Evolutionary conservation across 305 asterid species (phyloP), one percentile per base, ranked within the genome.

Genomic region (Fraxinus nigra): DNA sequence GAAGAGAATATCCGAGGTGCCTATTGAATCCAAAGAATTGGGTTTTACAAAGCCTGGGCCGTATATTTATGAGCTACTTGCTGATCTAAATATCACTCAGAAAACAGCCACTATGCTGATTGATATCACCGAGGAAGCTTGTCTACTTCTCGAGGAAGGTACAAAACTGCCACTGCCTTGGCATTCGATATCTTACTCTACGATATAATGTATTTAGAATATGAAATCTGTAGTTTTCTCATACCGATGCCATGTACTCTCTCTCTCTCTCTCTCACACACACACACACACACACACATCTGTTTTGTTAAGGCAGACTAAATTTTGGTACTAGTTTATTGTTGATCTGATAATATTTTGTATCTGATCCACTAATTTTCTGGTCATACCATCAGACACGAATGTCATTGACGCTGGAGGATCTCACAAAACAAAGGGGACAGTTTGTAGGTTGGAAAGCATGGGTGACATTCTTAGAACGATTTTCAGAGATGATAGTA

Each of bases 21-120:
- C 90, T 78, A 93, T 96, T 88, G 88, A 85, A 79, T 94, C 99
- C 84, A 96, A 91, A 87, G 99, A 94, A 75, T 87, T 86, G 83
- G 99, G 99, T 84, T 96, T 94, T 82, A 96, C 99, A 51, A 96
- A 85, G 90, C 91, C 96, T 26, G 98, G 99, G 54, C 93, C 97
- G 40, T 96, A 94, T 91, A 93, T 96, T 78, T 96, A 94, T 87
- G 97, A 94, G 91, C 91, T 96, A 82, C 92, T 96, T 43, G 92
- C 95, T 83, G 97, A 91, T 85, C 89, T 96, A 72, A 93, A 96
- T 86, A 89, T 90, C 83, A 96, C 93, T 59, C 88, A 87, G 72
- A 79, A 86, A 61, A 96, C 97, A 72, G 98, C 97, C 65, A 65
- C 85, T 80, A 90, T 87, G 95, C 97, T 96, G 84, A 90, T 84